phyloP scores from a whole-genome alignment of 2,329 filamentous ascomycete species.

The Thielaviopsis musarum region DNA sequence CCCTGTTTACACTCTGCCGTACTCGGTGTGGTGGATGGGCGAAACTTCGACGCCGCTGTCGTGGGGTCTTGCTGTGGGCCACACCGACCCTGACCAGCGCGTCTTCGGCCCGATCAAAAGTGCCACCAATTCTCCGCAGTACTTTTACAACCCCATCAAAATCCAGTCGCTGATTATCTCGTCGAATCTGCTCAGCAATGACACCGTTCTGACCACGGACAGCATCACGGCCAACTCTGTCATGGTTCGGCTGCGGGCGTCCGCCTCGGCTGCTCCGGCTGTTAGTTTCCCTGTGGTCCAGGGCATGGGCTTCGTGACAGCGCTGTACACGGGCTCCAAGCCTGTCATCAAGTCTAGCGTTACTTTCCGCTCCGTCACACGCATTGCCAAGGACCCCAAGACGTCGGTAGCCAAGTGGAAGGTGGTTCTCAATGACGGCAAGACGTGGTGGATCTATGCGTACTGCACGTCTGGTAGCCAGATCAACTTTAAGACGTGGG shows the following conservation, averaged over 20 bases:
- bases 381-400: constrained; percentile 37
- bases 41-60: constrained; percentile 32
- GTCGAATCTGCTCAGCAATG: constrained; percentile 50
- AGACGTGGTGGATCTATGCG: constrained; percentile 67
- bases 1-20: constrained; percentile 60
- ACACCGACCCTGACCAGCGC: constrained; percentile 50
- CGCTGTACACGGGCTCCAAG: constrained; percentile 49
- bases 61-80: constrained; percentile 56
- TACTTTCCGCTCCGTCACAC: constrained; percentile 53
- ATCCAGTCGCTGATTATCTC: constrained; percentile 71
- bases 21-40: constrained; percentile 50
- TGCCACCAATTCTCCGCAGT: constrained; percentile 44
- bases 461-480: constrained; percentile 39
- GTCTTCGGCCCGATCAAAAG: constrained; percentile 44
- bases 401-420: constrained; percentile 59
- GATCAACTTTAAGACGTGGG: constrained; percentile 50
- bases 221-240: constrained; percentile 40
- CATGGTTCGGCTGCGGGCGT: constrained; percentile 49
- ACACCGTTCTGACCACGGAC: constrained; percentile 39
- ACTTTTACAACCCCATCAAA: constrained; percentile 66
- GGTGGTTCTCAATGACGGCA: constrained; percentile 53
- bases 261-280: constrained; percentile 33
- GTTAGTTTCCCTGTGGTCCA: constrained; percentile 74
- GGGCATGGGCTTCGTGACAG: constrained; percentile 79
- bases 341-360: constrained; percentile 61